Percentiles rank a stretch among this genome's conserved stretches.
Conservation (phyloP, 345 rosid genomes). For the Acer negundo region DNA sequence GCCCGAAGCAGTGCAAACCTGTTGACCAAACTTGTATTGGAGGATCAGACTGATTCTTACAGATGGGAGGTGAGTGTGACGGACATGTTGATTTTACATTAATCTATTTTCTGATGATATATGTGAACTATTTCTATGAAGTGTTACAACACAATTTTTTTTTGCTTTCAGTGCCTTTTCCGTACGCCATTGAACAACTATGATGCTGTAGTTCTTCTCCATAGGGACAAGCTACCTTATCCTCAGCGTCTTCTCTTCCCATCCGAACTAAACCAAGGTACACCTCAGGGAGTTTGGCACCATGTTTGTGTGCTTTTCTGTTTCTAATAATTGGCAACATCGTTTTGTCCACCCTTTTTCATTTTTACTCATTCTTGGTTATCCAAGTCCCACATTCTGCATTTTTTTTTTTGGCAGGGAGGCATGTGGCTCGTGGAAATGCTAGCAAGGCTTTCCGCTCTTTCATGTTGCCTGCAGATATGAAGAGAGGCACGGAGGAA, state of each 20-base stretch:
- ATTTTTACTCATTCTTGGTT: neutral
- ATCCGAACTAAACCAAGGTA: conserved; percentile 73
- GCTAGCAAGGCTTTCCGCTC: conserved; percentile 67
- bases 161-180: conserved; percentile 70
- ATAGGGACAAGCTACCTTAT: conserved; percentile 67
- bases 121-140: conserved; percentile 10
- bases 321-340: neutral
- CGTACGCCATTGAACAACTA: conserved; percentile 87
- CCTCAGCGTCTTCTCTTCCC: conserved; percentile 80
- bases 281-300: neutral
- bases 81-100: neutral
- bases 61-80: conserved; percentile 80
- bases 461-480: conserved; percentile 52
- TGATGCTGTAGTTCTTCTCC: conserved; percentile 88
- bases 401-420: conserved; percentile 51
- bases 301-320: neutral
- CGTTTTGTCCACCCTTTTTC: neutral
- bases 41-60: conserved; percentile 54
- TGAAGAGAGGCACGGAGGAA: conserved; percentile 57
- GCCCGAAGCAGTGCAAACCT: conserved; percentile 86
- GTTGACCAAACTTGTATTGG: conserved; percentile 60
- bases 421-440: conserved; percentile 64
- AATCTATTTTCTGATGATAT: conserved; percentile 6
- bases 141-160: conserved; percentile 2
- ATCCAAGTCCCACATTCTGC: neutral